Base-by-base conservation (phyloP, 768 basidiomycete species). In the Lactarius sanguifluus region DNA sequence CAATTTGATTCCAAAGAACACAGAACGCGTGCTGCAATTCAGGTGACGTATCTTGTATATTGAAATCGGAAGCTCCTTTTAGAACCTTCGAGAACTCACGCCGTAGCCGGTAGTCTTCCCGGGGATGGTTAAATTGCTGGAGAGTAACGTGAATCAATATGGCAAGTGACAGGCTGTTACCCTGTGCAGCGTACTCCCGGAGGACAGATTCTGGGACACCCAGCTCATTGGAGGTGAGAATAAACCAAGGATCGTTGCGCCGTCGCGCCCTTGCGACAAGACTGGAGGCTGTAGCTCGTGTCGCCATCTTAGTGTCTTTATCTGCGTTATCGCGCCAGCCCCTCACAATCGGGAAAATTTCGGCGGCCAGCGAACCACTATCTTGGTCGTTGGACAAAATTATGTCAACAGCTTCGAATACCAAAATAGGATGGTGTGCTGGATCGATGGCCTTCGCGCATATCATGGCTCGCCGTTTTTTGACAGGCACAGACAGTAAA, bases 91-190 rank as follows among this genome's bases (percentile, higher is more conserved):
- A 15, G 38, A 38, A 38, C 3, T 0, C 1, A 10, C 0, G 0
- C 36, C 1, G 2, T 4, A 0, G 38, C 13, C 38, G 15, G 0
- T 10, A 2, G 0, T 2, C 0, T 15, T 38, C 13, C 12, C 12
- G 1, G 38, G 15, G 15, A 12, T 38, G 38, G 38, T 13, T 1
- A 38, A 38, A 15, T 38, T 38, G 38, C 12, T 15, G 13, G 38
- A 13, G 12, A 13, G 38, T 13, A 10, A 38, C 2, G 38, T 38
- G 38, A 38, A 15, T 38, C 13, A 38, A 38, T 10, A 12, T 38
- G 12, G 38, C 13, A 38, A 38, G 38, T 38, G 38, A 38, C 38
- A 38, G 4, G 38, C 38, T 38, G 38, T 45, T 8, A 2, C 38
- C 13, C 5, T 15, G 12, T 15, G 12, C 4, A 10, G 38, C 13